These are phyloP conservation scores for Microsporum ferrugineum DNA, from an alignment of 2,329 filamentous ascomycete species.

Conservation along the genomic window DNA sequence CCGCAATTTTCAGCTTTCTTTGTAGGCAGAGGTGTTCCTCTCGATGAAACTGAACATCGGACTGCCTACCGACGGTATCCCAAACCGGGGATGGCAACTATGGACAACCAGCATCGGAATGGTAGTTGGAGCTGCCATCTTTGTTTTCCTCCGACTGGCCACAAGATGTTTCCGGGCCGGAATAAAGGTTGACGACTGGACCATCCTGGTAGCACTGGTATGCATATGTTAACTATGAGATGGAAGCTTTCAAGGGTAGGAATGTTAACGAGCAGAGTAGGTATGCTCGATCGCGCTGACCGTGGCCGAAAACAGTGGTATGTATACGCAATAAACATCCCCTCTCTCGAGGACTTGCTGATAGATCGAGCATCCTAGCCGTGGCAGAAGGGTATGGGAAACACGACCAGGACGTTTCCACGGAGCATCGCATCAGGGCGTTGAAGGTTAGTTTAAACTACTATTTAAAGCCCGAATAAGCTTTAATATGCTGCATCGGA, in stretches of 20 bases:
- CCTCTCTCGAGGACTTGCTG: too few relatives aligned
- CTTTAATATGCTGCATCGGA: too few relatives aligned
- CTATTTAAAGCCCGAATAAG: not conserved
- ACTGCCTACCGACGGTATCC: slow-evolving; percentile 11
- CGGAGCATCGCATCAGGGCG: slow-evolving; percentile 18
- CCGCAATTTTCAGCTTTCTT: not conserved
- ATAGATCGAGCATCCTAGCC: not conserved
- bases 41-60: slow-evolving; percentile 8
- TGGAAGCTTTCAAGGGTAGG: too few relatives aligned
- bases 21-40: not conserved
- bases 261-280: not conserved
- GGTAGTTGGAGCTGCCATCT: slow-evolving; percentile 16
- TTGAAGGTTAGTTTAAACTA: slow-evolving; percentile 16
- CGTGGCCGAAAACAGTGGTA: slow-evolving; percentile 10
- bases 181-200: slow-evolving; percentile 18
- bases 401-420: slow-evolving; percentile 7
- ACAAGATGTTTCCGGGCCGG: slow-evolving; percentile 14
- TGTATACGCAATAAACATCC: not conserved
- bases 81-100: slow-evolving; percentile 17
- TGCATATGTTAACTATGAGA: not conserved
- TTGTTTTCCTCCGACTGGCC: slow-evolving; percentile 14
- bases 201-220: slow-evolving; percentile 17
- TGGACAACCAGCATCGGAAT: slow-evolving; percentile 18
- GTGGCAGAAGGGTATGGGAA: slow-evolving; percentile 25
- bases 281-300: slow-evolving; percentile 14